Evolutionary conservation across 805 yeast genomes (phyloP), one percentile per base, ranked within the genome.

Genomic region (Brettanomyces nanus): DNA sequence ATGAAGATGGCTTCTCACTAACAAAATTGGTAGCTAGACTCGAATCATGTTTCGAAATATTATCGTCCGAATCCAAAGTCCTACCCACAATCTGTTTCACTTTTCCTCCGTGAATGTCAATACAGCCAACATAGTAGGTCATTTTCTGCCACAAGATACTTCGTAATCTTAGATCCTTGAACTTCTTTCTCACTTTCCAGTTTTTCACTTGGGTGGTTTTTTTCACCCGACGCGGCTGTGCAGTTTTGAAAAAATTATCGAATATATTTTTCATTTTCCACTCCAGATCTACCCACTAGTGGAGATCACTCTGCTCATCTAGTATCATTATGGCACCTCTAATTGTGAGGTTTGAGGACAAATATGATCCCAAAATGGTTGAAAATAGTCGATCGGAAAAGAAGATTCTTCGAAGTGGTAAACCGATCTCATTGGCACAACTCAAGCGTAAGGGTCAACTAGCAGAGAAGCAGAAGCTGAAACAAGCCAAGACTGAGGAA

Each of bases 41-140:
- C 39, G 66, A 73, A 4, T 60, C 53, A 11, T 63, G 53, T 27
- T 53, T 52, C 6, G 58, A 52, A n/a, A 58, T 59, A n/a, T n/a
- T n/a, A 45, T 75, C 80, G 41, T 78, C 80, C 9, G 65, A 62
- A 0, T 71, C 67, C 17, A 92, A 65, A 0, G 96, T 83, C 0
- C 96, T 95, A 5, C 98, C 99, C 1, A 92, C 97, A 38, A 92
- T 92, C 58, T 92, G 98, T 53, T 92, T 92, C 43, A 92, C 98
- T 48, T 85, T 81, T 2, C 98, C 98, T 6, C 82, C 73, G 59
- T 92, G 99, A 41, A 92, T 78, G 56, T 92, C 98, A 28, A 92
- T 90, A 54, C 99, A 92, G 1, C 97, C 97, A 51, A 89, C 75
- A 62, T 85, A 92, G 37, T 71, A 69, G 0, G 96, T 89, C 96